Base-by-base conservation (phyloP, 192 early-diverging fungal species). In the Coemansia sp. region DNA sequence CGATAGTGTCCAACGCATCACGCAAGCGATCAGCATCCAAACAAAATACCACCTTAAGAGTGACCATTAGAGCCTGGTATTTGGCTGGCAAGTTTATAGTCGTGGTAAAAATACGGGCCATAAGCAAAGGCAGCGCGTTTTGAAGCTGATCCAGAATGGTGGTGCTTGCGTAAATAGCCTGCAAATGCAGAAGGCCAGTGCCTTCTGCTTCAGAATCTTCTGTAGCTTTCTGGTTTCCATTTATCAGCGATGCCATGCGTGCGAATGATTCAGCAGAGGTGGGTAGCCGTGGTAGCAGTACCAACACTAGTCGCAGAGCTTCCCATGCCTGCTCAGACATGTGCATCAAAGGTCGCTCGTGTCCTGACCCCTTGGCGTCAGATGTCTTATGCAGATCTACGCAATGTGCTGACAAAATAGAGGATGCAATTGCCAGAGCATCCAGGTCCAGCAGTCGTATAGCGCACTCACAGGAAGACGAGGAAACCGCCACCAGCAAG, bases 41-140 rank as follows among this genome's bases (percentile, higher is more conserved):
- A 15, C 72, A 80, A 46, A 82, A 69, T 9, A 83, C 56, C 9
- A 80, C 21, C 57, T 84, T 87, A 8, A 87, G 72, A 15, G 86
- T 45, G 6, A 80, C 81, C 55, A 86, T 80, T 11, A 87, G 76
- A 2, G 86, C 69, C 15, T 83, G 73, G 60, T 91, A 85, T 8
- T 90, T 84, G 5, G 87, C 71, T 19, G 62, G 65, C 5, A 79
- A 47, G 42, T 89, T 84, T 10, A 88, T 84, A 0, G 87, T 88
- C 0, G 84, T 81, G 1, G 78, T 62, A 56, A 89, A 91, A 0
- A 93, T 81, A 41, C 88, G 83, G 28, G 90, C 73, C 52, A 92
- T 43, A 12, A 88, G 71, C 6, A 91, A 92, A 7, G 92, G 61
- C 15, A 90, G 47, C n/a, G 66, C 42, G 18, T 58, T 28, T 41